Base-by-base conservation (phyloP, 768 basidiomycete genomes). In the Trametes coccinea region DNA sequence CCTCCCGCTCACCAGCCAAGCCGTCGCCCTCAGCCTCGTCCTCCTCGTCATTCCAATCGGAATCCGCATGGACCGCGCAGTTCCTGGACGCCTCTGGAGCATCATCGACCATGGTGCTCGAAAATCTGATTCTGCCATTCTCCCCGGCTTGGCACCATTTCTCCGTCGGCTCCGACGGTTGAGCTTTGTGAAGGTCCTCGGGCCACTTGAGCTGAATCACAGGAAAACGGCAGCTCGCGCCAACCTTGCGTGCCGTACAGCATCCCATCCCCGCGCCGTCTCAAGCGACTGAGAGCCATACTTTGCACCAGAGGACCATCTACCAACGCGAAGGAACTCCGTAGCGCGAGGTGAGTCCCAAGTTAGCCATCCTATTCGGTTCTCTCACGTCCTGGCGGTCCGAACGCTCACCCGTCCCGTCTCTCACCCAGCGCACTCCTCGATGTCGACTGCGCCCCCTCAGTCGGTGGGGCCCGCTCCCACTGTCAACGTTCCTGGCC, bases 371-470 rank as follows among this genome's bases (percentile, higher is more conserved):
- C 57, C 10, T 30, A 41, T 14, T 30, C 44, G 17, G 34, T 31
- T 43, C 52, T 63, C 62, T 49, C 62, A 63, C 62, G 62, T 55
- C 56, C 53, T 27, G 37, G 34, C 62, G 62, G 57, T 47, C 58
- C 62, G 62, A 52, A 31, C 31, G 14, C 58, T 52, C 31, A 64
- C n/a, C 54, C 58, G 45, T 27, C 29, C 44, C 53, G 53, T 29
- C 53, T 43, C 31, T 51, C 57, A 39, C 43, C 30, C 59, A 59
- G 54, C 39, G 37, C 29, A 39, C 13, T 37, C 62, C 31, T 22
- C 33, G 31, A 55, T 59, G 62, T 48, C 62, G 6, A 29, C 57
- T 29, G 29, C 61, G 7, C 39, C 34, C 30, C 58, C 58, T 44
- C 17, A 34, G 29, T n/a, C 54, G 31, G 47, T 46, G 41, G 47